phyloP scores from a whole-genome alignment of 2,329 filamentous ascomycete genomes.

The Pseudogymnoascus sp. region DNA sequence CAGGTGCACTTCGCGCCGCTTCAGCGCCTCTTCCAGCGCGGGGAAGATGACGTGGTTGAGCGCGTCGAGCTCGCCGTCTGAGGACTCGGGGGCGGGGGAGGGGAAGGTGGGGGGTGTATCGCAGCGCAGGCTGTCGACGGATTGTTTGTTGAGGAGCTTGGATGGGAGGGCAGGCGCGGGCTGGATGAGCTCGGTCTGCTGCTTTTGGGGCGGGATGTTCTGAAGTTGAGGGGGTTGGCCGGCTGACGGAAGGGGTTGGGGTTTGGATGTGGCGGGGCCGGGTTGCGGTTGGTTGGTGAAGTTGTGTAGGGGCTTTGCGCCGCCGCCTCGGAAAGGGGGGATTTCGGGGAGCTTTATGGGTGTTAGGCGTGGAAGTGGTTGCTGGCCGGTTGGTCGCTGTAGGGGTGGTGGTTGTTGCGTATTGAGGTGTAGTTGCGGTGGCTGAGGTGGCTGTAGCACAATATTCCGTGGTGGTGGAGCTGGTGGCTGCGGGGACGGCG shows the following conservation, averaged over 20 bases:
- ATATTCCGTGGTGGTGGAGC: not conserved
- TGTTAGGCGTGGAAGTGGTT: constrained; percentile 28
- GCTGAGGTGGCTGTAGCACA: constrained; percentile 18
- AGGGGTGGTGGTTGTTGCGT: constrained; percentile 19
- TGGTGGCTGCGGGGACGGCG: constrained; percentile 14
- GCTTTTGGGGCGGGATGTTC: constrained; percentile 14
- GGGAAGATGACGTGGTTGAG: constrained; percentile 88
- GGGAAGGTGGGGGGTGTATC: constrained; percentile 46
- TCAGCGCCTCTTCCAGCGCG: constrained; percentile 82
- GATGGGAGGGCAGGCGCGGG: constrained; percentile 27
- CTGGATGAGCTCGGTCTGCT: constrained; percentile 23
- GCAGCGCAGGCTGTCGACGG: constrained; percentile 22
- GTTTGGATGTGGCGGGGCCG: constrained; percentile 22
- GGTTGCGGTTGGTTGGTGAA: constrained; percentile 24
- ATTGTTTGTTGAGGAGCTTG: constrained; percentile 27
- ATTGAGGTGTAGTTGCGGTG: constrained; percentile 18
- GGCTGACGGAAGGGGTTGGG: constrained; percentile 17
- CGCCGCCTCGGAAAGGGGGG: constrained; percentile 28
- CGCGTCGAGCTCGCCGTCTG: constrained; percentile 70
- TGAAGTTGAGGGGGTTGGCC: constrained; percentile 23
- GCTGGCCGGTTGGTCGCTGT: constrained; percentile 26
- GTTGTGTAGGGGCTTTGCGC: constrained; percentile 23
- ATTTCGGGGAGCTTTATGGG: constrained; percentile 32
- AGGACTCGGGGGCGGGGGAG: constrained; percentile 47
- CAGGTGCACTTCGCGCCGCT: constrained; percentile 62